Percentiles rank a stretch among this genome's conserved stretches.
Evolutionary conservation across 2,329 filamentous ascomycete species (phyloP).

Genomic region (Chaetomium olivaceum): DNA sequence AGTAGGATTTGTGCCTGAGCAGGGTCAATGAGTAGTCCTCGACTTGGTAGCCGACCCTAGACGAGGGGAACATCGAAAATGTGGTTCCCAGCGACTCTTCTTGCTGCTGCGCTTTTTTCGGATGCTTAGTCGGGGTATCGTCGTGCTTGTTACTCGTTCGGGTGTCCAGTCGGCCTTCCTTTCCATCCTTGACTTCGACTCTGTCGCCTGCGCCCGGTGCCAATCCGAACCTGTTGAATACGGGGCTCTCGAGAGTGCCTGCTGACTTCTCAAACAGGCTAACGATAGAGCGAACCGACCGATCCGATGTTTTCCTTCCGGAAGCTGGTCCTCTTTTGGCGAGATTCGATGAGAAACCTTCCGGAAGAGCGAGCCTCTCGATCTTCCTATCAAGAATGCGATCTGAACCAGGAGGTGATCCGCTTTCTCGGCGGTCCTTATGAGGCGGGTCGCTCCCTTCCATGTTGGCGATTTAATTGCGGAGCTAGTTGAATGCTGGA

Average conservation of each 20-base stretch:
- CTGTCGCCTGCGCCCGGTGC: neutral
- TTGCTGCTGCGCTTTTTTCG: neutral
- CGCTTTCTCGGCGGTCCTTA: neutral
- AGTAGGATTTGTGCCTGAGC: conserved; percentile 39
- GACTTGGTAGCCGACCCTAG: conserved; percentile 10
- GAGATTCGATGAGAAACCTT: conserved; percentile 38
- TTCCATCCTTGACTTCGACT: neutral
- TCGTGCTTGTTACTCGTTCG: neutral
- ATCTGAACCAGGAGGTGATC: neutral
- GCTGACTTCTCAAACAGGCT: conserved; percentile 16
- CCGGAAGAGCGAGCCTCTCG: conserved; percentile 30
- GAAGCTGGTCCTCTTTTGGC: conserved; percentile 17
- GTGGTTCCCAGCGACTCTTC: neutral
- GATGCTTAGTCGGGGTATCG: neutral
- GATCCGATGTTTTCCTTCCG: neutral
- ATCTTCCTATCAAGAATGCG: conserved; percentile 32
- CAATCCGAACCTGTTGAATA: neutral
- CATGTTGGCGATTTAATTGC: neutral
- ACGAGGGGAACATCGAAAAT: neutral
- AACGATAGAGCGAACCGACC: conserved; percentile 20
- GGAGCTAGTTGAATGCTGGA: neutral
- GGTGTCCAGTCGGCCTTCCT: neutral
- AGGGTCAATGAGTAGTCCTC: conserved; percentile 40
- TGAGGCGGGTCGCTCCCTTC: neutral
- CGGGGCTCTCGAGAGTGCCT: neutral